Evolutionary conservation across 169 alveolate species (phyloP), one percentile per base, ranked within the genome.

Genomic region (Babesia bigemina): DNA sequence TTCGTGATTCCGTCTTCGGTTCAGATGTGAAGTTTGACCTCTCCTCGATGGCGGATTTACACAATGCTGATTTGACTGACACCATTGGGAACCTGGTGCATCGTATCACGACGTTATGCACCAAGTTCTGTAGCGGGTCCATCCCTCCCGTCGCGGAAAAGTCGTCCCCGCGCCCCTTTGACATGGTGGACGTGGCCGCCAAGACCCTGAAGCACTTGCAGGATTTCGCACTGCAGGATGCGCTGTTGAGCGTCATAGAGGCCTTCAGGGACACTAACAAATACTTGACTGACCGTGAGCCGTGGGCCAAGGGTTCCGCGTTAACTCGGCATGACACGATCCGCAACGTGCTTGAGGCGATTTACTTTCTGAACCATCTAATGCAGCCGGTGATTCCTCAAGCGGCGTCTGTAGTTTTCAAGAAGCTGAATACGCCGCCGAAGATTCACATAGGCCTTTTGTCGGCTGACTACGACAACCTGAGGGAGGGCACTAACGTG

Each of bases 311-410:
- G 66, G 79, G 75, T 60, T 79, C 63, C 11, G 85, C 63, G 36
- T 66, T 79, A 21, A 88, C 76, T 28, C 90, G 89, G 28, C 76
- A 85, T 24, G 94, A 90, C 28, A 83, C 87, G 19, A 89, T 94
- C n/a, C 88, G 98, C 57, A 69, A 87, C n/a, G 88, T 90, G 66
- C 84, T 95, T 62, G 97, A 95, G 85, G 92, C 95, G n/a, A 86
- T 94, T 33, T 95, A 94, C 79, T 88, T 90, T 52, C 70, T 94
- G 70, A 94, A 94, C 17, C 95, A 92, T 77, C 78, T 94, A 73
- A 70, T 94, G 57, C 92, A 93, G 45, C 96, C 97, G 13, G 86
- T 92, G 77, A 76, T 92, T 26, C 96, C 98, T 11, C 42, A 26
- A 28, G 93, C 97, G 1, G 90, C 97, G 21, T 87, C 76, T 0